Evolutionary conservation across 306 rosid species (phyloP).

Genomic region (Adenanthera pavonina): DNA sequence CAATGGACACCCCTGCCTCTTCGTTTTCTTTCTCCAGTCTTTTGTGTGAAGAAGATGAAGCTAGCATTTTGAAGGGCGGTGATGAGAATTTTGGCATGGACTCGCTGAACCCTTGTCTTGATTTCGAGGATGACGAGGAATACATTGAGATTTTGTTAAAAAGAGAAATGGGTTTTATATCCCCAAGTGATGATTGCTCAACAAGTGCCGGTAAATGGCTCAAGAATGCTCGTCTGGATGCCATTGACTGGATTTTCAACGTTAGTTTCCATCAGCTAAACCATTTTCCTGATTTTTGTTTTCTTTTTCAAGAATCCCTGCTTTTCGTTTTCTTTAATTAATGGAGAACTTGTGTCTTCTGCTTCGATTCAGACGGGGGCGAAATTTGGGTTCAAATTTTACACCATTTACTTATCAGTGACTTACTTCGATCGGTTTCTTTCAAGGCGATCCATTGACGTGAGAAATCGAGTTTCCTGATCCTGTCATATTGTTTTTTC

Average conservation of each 20-base stretch:
- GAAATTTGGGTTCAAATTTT: conserved; percentile 66
- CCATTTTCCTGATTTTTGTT: not conserved
- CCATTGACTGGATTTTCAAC: conserved; percentile 85
- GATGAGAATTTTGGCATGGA: conserved; percentile 35
- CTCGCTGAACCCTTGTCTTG: conserved; percentile 35
- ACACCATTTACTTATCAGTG: conserved; percentile 73
- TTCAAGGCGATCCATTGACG: conserved; percentile 69
- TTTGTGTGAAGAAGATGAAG: conserved; percentile 66
- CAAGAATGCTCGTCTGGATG: conserved; percentile 61
- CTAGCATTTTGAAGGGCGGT: conserved; percentile 47
- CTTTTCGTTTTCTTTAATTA: conserved; percentile 27
- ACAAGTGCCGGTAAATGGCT: conserved; percentile 44
- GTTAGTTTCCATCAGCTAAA: conserved; percentile 54
- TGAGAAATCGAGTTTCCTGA: conserved; percentile 43
- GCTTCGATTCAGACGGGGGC: conserved; percentile 65
- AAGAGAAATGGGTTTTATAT: conserved; percentile 63
- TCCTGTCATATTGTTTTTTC: not conserved
- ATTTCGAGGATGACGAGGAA: conserved; percentile 64
- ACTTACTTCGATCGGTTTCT: conserved; percentile 84
- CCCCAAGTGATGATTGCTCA: conserved; percentile 46
- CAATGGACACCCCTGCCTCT: conserved; percentile 58
- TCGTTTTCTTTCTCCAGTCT: conserved; percentile 57
- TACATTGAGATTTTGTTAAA: conserved; percentile 61
- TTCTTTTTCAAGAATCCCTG: not conserved
- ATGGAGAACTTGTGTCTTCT: conserved; percentile 16